A percentile compares a stretch with the other conserved stretches of the same genome.
Conservation (phyloP, 148 eudicot species). For the Chenopodium album region DNA sequence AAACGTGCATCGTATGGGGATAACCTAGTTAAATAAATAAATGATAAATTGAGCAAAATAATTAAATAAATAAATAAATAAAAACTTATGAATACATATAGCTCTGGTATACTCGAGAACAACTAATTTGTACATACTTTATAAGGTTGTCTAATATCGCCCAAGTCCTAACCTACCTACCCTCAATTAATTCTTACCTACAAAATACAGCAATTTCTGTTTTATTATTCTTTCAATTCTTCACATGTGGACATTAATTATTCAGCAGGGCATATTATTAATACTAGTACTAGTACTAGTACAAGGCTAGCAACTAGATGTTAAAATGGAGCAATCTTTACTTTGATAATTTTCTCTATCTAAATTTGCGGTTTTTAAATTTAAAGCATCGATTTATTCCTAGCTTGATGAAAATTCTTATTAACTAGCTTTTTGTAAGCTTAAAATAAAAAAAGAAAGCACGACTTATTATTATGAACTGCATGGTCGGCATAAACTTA, state of each 20-base stretch:
- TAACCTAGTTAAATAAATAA: too few relatives aligned
- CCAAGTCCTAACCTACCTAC: constrained; percentile 18
- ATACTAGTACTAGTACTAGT: not conserved
- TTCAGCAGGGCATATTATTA: constrained; percentile 13
- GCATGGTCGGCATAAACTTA: not conserved
- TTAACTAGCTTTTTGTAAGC: not conserved
- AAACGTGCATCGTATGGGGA: too few relatives aligned
- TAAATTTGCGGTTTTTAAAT: constrained; percentile 5
- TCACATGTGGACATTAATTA: constrained; percentile 25
- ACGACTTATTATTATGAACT: not conserved
- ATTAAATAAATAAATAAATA: too few relatives aligned
- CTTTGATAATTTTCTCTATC: constrained; percentile 10
- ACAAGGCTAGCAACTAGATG: not conserved
- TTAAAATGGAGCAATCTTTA: constrained; percentile 17
- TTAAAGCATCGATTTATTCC: not conserved
- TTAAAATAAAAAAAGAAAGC: not conserved
- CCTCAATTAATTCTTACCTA: constrained; percentile 31
- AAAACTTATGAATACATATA: too few relatives aligned
- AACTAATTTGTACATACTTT: too few relatives aligned
- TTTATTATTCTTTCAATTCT: constrained; percentile 6
- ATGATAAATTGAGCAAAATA: too few relatives aligned
- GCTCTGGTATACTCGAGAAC: too few relatives aligned
- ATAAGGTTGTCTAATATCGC: not conserved
- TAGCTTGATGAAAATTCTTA: not conserved
- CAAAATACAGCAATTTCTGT: constrained; percentile 21